Evolutionary conservation across 345 rosid species (phyloP).

Genomic region (Camelina laxa): DNA sequence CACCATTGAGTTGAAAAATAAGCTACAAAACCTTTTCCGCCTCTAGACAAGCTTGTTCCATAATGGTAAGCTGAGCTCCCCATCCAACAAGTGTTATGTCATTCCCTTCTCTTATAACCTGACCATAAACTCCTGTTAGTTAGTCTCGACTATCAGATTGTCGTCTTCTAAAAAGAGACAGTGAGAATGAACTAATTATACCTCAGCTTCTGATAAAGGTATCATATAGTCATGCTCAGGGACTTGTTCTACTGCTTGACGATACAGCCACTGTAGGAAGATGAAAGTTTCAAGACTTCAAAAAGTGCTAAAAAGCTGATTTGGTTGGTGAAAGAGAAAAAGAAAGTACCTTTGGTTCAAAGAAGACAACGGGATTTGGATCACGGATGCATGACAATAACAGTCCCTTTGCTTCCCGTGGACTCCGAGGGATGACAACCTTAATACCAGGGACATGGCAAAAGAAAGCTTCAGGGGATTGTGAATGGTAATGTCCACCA

Average conservation of each 20-base stretch:
- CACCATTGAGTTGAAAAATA: not conserved
- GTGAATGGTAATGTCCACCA: conserved; percentile 93
- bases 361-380: conserved; percentile 85
- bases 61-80: conserved; percentile 89
- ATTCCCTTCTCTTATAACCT: conserved; percentile 85
- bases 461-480: conserved; percentile 97
- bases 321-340: conserved; percentile 8
- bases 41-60: conserved; percentile 85
- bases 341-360: conserved; percentile 78
- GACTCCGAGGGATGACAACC: conserved; percentile 95
- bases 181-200: conserved; percentile 27
- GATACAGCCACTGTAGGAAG: conserved; percentile 77
- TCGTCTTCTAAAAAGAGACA: not conserved
- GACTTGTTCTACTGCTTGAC: conserved; percentile 87
- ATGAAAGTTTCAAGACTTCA: not conserved
- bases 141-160: not conserved
- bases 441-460: conserved; percentile 97
- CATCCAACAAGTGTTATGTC: conserved; percentile 94
- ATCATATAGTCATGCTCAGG: conserved; percentile 90
- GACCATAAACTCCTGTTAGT: not conserved
- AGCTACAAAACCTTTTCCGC: conserved; percentile 63
- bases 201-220: conserved; percentile 93
- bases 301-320: conserved; percentile 5
- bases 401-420: conserved; percentile 84
- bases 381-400: conserved; percentile 79